Conservation (phyloP, 192 early-diverging fungal species). For the Linnemannia elongata region DNA sequence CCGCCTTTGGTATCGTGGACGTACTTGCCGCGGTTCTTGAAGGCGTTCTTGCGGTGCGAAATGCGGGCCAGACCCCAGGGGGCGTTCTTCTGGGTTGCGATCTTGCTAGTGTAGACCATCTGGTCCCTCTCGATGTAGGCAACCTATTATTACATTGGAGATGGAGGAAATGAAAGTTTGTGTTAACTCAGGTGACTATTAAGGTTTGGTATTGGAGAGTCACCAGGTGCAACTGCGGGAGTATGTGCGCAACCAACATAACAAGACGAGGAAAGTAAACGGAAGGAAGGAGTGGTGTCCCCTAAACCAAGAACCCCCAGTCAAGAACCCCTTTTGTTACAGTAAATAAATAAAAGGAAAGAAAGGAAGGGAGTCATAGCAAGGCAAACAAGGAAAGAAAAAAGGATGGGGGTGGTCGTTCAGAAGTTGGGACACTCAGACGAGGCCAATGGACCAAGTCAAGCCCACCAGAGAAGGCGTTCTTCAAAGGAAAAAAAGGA, state of each 20-base stretch:
- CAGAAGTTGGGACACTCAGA: background rate
- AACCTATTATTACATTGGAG: conserved; percentile 62
- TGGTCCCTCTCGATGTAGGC: conserved; percentile 88
- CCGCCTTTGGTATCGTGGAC: conserved; percentile 79
- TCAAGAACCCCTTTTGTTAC: background rate
- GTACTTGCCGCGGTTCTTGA: conserved; percentile 78
- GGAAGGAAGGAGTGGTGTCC: too few relatives aligned
- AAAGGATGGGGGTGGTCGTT: background rate
- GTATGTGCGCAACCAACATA: background rate
- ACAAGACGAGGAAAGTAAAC: background rate
- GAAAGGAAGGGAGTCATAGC: background rate
- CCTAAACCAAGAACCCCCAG: background rate
- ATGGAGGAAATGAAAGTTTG: conserved; percentile 5
- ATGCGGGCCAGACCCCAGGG: conserved; percentile 93
- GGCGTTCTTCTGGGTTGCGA: conserved; percentile 74
- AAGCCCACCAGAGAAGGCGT: background rate
- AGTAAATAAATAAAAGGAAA: background rate
- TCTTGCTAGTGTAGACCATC: conserved; percentile 71
- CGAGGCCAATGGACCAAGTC: background rate
- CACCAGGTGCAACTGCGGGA: background rate
- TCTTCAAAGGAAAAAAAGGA: background rate
- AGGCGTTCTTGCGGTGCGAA: conserved; percentile 76
- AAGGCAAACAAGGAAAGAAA: background rate
- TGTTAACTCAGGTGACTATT: background rate
- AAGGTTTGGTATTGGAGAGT: background rate